A percentile compares a stretch with the other conserved stretches of the same genome.
Conservation (phyloP, 257 asterid genomes). For the Solanum pinnatisectum region DNA sequence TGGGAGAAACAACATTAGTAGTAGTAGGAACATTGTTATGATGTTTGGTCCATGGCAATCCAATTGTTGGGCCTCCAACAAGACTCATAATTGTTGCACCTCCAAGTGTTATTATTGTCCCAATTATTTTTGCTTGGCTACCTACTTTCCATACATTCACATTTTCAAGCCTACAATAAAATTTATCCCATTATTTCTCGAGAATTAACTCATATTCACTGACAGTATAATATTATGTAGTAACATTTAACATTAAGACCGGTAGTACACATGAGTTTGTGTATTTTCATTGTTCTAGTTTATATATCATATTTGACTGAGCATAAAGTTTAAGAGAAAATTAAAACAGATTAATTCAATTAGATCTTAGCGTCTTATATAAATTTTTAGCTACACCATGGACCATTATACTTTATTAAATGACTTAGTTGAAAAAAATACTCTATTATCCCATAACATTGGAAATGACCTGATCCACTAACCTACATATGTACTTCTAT, state of each 20-base stretch:
- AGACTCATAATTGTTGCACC: constrained; percentile 79
- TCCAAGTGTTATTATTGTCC: constrained; percentile 53
- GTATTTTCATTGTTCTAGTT: background rate
- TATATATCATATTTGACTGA: too few species aligned
- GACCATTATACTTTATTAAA: too few species aligned
- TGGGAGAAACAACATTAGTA: background rate
- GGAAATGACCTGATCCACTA: background rate
- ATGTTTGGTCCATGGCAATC: constrained; percentile 57
- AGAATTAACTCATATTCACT: background rate
- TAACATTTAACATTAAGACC: background rate
- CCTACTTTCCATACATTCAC: constrained; percentile 34
- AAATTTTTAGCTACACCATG: background rate
- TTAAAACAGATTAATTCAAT: too few species aligned
- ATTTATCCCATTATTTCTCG: background rate
- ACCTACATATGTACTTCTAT: background rate
- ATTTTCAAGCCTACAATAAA: constrained; percentile 40
- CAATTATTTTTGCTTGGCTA: constrained; percentile 51
- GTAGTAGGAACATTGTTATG: background rate
- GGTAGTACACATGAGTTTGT: background rate
- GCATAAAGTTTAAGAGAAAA: too few species aligned
- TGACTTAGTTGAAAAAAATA: background rate
- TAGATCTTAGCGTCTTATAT: background rate
- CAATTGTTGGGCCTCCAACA: constrained; percentile 30
- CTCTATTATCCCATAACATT: background rate
- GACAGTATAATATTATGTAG: background rate